Conservation (phyloP, 768 basidiomycete species). For the Leccinum imitatum region DNA sequence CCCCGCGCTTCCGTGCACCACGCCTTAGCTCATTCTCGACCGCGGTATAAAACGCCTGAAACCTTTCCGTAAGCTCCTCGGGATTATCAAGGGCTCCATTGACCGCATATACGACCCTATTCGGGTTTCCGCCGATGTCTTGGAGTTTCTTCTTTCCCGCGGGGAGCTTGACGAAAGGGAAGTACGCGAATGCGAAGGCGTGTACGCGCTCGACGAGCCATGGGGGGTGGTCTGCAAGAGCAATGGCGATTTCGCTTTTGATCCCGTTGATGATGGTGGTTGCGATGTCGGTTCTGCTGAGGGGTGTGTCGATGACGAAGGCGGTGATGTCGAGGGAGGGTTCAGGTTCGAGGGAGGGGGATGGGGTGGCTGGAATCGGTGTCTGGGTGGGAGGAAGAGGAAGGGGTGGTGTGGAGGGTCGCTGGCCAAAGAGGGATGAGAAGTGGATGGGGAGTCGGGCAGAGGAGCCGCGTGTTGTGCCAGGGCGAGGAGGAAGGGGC, state of each 20-base stretch:
- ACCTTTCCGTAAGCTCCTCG: conserved; percentile 49
- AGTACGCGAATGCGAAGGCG: conserved; percentile 51
- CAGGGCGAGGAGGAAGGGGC: conserved; percentile 42
- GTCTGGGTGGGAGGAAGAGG: conserved; percentile 26
- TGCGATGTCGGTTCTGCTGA: conserved; percentile 54
- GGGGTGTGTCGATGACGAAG: conserved; percentile 52
- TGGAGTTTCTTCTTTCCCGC: conserved; percentile 33
- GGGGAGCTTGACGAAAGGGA: conserved; percentile 52
- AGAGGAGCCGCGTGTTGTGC: conserved; percentile 17
- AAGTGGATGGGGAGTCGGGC: conserved; percentile 72
- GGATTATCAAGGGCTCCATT: conserved; percentile 42
- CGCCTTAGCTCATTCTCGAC: conserved; percentile 63
- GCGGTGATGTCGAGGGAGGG: conserved; percentile 55
- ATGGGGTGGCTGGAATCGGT: not conserved
- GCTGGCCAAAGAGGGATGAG: conserved; percentile 70
- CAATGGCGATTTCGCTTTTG: conserved; percentile 53
- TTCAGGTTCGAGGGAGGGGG: conserved; percentile 33
- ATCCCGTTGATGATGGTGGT: conserved; percentile 54
- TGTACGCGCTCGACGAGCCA: conserved; percentile 65
- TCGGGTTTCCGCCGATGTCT: conserved; percentile 28
- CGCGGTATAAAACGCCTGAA: conserved; percentile 71
- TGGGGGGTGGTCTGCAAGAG: conserved; percentile 42
- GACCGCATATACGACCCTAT: conserved; percentile 36
- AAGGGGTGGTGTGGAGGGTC: conserved; percentile 32
- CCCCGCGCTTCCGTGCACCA: conserved; percentile 16